phyloP scores from a whole-genome alignment of 2,329 filamentous ascomycete genomes.

The Meredithiella fracta region DNA sequence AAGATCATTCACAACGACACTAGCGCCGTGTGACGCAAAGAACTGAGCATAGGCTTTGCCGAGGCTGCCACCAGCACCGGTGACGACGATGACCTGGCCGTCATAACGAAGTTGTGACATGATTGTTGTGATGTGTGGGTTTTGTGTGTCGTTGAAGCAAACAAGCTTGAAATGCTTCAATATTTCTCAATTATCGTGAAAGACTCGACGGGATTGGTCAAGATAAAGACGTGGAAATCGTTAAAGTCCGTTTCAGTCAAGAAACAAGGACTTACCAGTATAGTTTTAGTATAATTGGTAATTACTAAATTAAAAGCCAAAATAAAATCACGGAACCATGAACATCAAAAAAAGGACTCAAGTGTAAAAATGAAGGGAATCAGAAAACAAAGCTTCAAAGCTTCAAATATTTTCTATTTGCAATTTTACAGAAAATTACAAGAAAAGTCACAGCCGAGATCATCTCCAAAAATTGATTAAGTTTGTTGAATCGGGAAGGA shows the following conservation, averaged over 20 bases:
- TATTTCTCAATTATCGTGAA: too few species aligned
- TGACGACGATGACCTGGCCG: constrained; percentile 69
- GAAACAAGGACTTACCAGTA: too few species aligned
- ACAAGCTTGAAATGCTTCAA: background rate
- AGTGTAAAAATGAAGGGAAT: background rate
- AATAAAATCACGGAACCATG: background rate
- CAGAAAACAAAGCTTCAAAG: background rate
- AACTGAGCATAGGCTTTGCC: constrained; percentile 75
- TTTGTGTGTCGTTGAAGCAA: background rate
- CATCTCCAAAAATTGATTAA: background rate
- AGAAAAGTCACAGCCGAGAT: background rate
- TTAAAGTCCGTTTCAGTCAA: too few species aligned
- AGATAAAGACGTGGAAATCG: too few species aligned
- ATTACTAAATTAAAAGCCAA: background rate
- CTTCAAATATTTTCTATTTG: too few species aligned
- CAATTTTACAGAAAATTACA: background rate
- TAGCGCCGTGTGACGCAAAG: constrained; percentile 82
- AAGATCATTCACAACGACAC: constrained; percentile 91
- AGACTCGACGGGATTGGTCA: too few species aligned
- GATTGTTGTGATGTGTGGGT: background rate
- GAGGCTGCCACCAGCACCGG: constrained; percentile 63
- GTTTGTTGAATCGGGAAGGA: background rate
- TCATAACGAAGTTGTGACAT: constrained; percentile 66
- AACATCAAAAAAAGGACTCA: too few species aligned
- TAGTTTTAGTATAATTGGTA: too few species aligned